phyloP scores from a whole-genome alignment of 2,329 filamentous ascomycete species.

The Thelonectria discophora region DNA sequence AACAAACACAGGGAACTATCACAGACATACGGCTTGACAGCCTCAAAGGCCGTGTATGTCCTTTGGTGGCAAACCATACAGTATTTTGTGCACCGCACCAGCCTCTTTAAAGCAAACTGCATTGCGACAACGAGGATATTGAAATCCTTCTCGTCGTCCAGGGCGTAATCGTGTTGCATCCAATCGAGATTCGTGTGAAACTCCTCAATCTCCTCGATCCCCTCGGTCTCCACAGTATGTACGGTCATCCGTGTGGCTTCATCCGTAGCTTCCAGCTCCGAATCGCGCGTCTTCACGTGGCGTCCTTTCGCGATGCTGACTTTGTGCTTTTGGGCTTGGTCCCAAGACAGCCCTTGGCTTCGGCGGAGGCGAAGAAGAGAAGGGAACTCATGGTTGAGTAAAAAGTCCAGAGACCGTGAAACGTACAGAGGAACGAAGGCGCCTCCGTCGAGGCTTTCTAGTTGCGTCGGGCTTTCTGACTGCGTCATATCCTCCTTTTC shows the following conservation, averaged over 20 bases:
- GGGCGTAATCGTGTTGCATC: constrained; percentile 45
- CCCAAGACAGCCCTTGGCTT: constrained; percentile 67
- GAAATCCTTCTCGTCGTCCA: constrained; percentile 44
- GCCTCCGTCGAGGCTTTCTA: not conserved
- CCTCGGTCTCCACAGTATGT: not conserved
- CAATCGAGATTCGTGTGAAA: constrained; percentile 18
- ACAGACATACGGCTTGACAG: constrained; percentile 83
- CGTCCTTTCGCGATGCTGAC: constrained; percentile 21
- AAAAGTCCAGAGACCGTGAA: constrained; percentile 70
- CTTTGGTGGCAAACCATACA: constrained; percentile 85
- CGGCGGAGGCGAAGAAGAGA: constrained; percentile 68
- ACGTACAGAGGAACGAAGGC: constrained; percentile 67
- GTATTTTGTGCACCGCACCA: constrained; percentile 84
- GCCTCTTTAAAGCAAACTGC: constrained; percentile 80
- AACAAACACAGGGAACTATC: constrained; percentile 79
- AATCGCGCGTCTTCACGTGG: constrained; percentile 2
- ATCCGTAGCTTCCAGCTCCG: not conserved
- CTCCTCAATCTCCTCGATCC: constrained; percentile 3
- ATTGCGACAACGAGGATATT: constrained; percentile 69
- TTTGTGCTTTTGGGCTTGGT: constrained; percentile 43
- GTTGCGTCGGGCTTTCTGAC: constrained; percentile 17
- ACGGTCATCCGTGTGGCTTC: not conserved
- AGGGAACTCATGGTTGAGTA: constrained; percentile 71
- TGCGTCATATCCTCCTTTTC: not conserved
- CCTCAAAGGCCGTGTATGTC: constrained; percentile 70